Base-by-base conservation (phyloP, 495 filamentous ascomycete genomes). In the Bacidia gigantensis region DNA sequence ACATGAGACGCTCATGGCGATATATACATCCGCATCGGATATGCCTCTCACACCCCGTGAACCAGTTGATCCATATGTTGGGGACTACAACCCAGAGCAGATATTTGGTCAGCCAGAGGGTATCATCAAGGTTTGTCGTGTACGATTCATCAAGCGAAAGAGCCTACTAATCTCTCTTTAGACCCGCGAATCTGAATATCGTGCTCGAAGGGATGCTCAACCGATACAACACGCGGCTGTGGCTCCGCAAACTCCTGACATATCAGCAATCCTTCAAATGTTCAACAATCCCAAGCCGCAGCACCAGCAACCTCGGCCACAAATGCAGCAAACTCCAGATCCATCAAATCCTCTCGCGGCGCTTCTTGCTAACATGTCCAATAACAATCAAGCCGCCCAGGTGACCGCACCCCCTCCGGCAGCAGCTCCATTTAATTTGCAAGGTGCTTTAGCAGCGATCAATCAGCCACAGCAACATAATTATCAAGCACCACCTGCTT, bases 41-140 rank as follows among this genome's bases (percentile, higher is more conserved):
- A 82, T 93, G 54, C 89, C 89, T 3, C 69, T 79, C 1, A 79
- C 82, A 0, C 84, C 89, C 1, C 78, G 81, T 51, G 89, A 93
- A 49, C 87, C 88, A 2, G 64, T 72, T 12, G 65, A 74, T 38
- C 61, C 59, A 9, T 56, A 55, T 38, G 48, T 64, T 14, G 69
- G 66, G 20, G 60, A 66, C 11, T 59, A 66, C 3, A 26, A 23
- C 1, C 53, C 49, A 3, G 70, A 74, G 44, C 50, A 51, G 17
- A 67, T 61, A 3, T 81, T 82, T 57, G 79, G 79, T 21, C 58
- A 69, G 26, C 58, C 76, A 25, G 64, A 67, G 1, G 71, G 76
- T 17, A 39, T 64, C 43, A 59, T 71, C 46, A 75, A 73, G 66
- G 74, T 77, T 64, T 46, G 50, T 25, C n/a, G 11, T 10, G 39